Evolutionary conservation across 768 basidiomycete species (phyloP), one percentile per base, ranked within the genome.

Genomic region (Austroboletus eburneus): DNA sequence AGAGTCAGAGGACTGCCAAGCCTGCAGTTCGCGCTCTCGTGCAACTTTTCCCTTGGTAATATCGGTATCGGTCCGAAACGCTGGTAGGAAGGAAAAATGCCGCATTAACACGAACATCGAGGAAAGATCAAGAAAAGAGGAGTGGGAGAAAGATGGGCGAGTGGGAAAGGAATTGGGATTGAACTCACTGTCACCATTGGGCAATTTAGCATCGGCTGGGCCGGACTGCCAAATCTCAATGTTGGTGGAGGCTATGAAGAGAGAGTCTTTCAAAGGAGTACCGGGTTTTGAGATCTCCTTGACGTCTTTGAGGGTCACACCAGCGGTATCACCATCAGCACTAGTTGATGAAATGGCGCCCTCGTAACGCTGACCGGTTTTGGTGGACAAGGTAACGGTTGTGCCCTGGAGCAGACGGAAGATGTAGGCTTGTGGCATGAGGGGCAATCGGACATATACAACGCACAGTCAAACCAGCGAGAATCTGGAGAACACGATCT

Each of bases 1-100:
- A 2, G 62, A 48, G 41, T 72, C 55, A 9, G 54, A 42, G 20
- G 82, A 68, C 46, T 79, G 76, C 90, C 90, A 92, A 9, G 85
- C 83, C 59, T 88, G 85, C 38, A 92, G 71, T 55, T 90, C 88
- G 46, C 90, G 87, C 56, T 89, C 85, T 36, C 81, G 79, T 9
- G 71, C 62, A 13, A 54, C 55, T 23, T 64, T 70, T 52, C 74
- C 76, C 65, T 79, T 81, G 57, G 76, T 78, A 56, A 92, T 91
- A 55, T 91, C 89, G 9, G 79, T 72, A 61, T 91, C 89, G 21
- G 87, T 92, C 55, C 87, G 78, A 72, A 91, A 91, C 14, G 81
- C 88, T 89, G 52, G n/a, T n/a, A n/a, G 29, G 23, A 46, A 30
- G 42, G 46, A 45, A 54, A 43, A 17, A 43, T 33, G 20, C 18